These are phyloP conservation scores for Cladophialophora immunda DNA, from an alignment of 2,329 filamentous ascomycete species.

Conservation along the genomic window DNA sequence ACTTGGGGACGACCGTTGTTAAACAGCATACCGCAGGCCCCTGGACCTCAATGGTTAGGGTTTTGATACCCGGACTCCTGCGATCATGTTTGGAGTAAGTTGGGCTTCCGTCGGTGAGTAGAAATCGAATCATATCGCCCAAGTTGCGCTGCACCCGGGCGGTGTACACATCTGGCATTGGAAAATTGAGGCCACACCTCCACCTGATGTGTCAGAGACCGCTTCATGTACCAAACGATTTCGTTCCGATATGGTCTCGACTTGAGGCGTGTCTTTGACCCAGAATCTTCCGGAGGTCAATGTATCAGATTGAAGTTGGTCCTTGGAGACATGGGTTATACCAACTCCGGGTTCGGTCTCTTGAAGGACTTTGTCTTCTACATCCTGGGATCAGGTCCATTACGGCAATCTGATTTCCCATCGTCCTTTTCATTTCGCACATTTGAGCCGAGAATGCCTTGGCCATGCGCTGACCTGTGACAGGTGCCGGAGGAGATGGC, in stretches of 20 bases:
- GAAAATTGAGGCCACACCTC: not conserved
- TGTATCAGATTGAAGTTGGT: not conserved
- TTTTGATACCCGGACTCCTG: not conserved
- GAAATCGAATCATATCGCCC: not conserved
- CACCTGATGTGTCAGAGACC: not conserved
- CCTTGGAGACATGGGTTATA: not conserved
- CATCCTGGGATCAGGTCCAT: not conserved
- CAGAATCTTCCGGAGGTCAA: not conserved
- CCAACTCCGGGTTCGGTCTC: not conserved
- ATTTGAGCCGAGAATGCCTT: not conserved
- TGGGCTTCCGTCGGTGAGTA: slow-evolving; percentile 1
- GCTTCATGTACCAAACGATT: not conserved
- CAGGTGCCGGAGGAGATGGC: slow-evolving; percentile 25
- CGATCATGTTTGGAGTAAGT: slow-evolving; percentile 2
- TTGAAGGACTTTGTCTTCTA: not conserved
- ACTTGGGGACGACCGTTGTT: not conserved
- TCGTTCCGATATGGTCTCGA: not conserved
- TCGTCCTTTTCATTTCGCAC: not conserved
- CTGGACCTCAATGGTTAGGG: not conserved
- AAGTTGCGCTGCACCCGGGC: not conserved
- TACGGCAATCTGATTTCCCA: not conserved
- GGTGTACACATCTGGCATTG: not conserved
- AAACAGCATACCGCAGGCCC: not conserved
- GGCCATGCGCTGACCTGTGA: slow-evolving; percentile 13
- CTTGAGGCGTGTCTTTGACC: not conserved